A percentile compares a stretch with the other conserved stretches of the same genome.
Conservation (phyloP, 225 moss, liverwort and hornwort species). For the Rhytidiadelphus loreus region DNA sequence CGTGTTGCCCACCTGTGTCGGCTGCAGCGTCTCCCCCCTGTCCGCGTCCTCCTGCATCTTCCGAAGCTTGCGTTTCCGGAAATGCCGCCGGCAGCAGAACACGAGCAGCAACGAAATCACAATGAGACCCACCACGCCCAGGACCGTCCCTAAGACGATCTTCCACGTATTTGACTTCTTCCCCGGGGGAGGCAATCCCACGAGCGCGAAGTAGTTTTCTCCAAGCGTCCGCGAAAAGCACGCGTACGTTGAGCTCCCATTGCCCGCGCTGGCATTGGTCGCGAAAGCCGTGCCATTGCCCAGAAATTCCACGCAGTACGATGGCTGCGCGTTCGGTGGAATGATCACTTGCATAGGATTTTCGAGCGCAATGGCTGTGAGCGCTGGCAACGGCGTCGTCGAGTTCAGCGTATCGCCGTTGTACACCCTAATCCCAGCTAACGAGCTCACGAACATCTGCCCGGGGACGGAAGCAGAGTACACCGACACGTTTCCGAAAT, state of each 20-base stretch:
- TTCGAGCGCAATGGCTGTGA: neutral
- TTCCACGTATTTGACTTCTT: conserved; percentile 48
- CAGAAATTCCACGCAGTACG: conserved; percentile 36
- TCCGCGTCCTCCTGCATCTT: conserved; percentile 65
- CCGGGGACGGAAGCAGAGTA: conserved; percentile 26
- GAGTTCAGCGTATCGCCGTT: conserved; percentile 20
- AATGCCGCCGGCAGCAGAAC: conserved; percentile 15
- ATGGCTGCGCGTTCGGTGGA: conserved; percentile 10
- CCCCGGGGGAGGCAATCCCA: conserved; percentile 9
- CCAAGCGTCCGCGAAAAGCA: conserved; percentile 42
- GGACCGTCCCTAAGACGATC: conserved; percentile 44
- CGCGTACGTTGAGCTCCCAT: conserved; percentile 9
- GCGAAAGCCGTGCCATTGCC: conserved; percentile 22
- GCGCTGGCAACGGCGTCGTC: conserved; percentile 20
- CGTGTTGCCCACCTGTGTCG: conserved; percentile 49
- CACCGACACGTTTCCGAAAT: conserved; percentile 35
- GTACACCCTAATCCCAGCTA: conserved; percentile 63
- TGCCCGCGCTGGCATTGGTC: neutral
- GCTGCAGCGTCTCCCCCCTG: conserved; percentile 52
- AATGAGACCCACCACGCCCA: conserved; percentile 42
- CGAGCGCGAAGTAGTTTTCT: conserved; percentile 38
- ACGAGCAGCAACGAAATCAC: neutral
- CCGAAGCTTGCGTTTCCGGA: conserved; percentile 38
- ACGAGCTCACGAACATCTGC: conserved; percentile 35
- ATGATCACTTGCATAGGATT: conserved; percentile 31